Percentiles rank a stretch among this genome's conserved stretches.
These are phyloP conservation scores for Colletotrichum simmondsii DNA, from an alignment of 2,329 filamentous ascomycete species.

Conservation along the genomic window DNA sequence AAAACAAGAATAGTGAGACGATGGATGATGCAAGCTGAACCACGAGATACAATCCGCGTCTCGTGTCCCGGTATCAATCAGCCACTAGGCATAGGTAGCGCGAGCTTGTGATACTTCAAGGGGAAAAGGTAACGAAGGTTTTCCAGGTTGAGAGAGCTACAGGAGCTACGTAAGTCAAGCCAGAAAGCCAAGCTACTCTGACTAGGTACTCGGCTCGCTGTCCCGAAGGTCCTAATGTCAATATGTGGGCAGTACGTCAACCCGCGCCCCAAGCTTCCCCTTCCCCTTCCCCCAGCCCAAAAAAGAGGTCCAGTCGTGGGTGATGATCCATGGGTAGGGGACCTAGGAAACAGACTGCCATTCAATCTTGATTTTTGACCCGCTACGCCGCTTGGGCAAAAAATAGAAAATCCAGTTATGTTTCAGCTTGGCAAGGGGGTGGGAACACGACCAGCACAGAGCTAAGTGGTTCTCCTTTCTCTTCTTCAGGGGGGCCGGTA, in stretches of 20 bases:
- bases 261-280: slow-evolving; percentile 9
- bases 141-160: not conserved
- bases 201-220: not conserved
- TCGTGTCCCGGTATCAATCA: slow-evolving; percentile 14
- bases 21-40: slow-evolving; percentile 17
- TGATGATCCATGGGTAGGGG: not conserved
- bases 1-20: slow-evolving; percentile 13
- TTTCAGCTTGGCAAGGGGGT: slow-evolving; percentile 10
- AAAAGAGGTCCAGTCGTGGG: not conserved
- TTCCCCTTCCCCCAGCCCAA: not conserved
- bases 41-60: slow-evolving; percentile 16
- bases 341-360: not conserved
- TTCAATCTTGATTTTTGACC: slow-evolving; percentile 16
- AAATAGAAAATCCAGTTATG: not conserved
- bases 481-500: not conserved
- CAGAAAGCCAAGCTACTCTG: not conserved
- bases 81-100: slow-evolving; percentile 1
- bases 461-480: not conserved
- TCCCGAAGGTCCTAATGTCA: not conserved
- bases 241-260: slow-evolving; percentile 13
- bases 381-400: not conserved
- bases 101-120: not conserved
- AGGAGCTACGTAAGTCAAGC: not conserved
- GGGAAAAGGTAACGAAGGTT: not conserved
- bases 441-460: not conserved